Conservation (phyloP, 306 rosid genomes). For the Vigna nakashimae region DNA sequence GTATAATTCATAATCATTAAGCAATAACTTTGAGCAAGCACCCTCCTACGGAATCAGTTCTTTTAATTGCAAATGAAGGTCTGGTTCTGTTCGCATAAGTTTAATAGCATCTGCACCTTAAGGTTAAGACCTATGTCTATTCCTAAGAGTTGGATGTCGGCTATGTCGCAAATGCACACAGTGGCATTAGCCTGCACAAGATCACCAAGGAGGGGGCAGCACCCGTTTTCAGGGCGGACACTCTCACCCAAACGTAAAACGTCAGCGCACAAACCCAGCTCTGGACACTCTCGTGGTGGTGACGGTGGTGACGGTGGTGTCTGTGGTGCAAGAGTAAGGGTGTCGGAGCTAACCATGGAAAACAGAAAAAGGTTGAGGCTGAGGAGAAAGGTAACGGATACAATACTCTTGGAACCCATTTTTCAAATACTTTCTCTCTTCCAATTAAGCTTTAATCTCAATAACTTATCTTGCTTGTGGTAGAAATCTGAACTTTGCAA, state of each 20-base stretch:
- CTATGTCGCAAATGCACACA: too few relatives aligned
- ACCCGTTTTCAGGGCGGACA: neutral
- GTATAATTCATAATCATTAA: too few relatives aligned
- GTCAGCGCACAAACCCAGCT: neutral
- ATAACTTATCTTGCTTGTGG: too few relatives aligned
- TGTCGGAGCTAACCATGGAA: neutral
- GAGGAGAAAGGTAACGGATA: neutral
- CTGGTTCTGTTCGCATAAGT: too few relatives aligned
- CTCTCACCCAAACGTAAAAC: neutral
- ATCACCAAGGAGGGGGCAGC: neutral
- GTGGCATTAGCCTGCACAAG: neutral
- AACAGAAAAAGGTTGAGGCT: neutral
- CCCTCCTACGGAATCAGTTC: too few relatives aligned
- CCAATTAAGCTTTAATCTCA: too few relatives aligned
- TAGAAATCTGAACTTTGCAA: too few relatives aligned
- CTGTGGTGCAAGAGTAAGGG: neutral
- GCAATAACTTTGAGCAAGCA: too few relatives aligned
- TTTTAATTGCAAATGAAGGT: too few relatives aligned
- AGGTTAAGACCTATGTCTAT: accelerated
- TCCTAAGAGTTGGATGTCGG: too few relatives aligned
- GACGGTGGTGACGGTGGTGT: neutral
- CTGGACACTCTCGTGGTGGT: neutral
- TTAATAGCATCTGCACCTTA: accelerated
- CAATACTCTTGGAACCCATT: neutral
- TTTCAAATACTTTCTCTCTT: too few relatives aligned